Evolutionary conservation across 306 rosid genomes (phyloP), one percentile per base, ranked within the genome.

Genomic region (Comarum palustre): DNA sequence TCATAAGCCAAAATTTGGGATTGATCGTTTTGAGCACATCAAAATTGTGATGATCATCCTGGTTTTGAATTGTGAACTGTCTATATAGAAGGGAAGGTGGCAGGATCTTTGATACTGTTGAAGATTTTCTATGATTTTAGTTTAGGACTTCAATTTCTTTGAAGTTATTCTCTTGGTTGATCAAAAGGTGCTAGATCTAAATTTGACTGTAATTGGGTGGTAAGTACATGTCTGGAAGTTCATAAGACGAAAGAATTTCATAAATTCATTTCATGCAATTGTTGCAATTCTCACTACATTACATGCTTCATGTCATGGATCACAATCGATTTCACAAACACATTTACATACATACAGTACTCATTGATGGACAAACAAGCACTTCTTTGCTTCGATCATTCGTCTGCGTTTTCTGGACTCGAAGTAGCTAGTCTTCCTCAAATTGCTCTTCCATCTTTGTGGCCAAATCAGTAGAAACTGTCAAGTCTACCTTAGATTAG

Each of bases 401-500:
- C 64, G 3, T 59, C 39, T 27, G 38, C 39, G 19, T 14, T 59
- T 15, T 58, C 38, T 12, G 39, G 38, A 29, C 38, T 27, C 11
- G 20, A 4, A 15, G 64, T 59, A 29, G 51, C 51, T 46, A 46
- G 75, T 81, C 79, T 42, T 12, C 34, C 29, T 65, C 24, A 12
- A 46, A 60, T 15, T 24, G 17, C 51, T 74, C 77, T 66, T 38
- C 32, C 41, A 77, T 62, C 70, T 75, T 60, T 70, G 60, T 36
- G 73, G 71, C 62, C 68, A 47, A 60, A 59, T 59, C 76, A 57
- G 54, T 6, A 12, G 31, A 7, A 50, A 81, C 50, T 68, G 42
- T 58, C 31, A 6, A 78, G 54, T 72, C 75, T 74, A 46, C 32
- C 73, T 42, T 51, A 42, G 60, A 71, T 74, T 64, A 42, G 46